These are phyloP conservation scores for Mycosphaerella arachidis DNA, from an alignment of 2,329 filamentous ascomycete species.

Conservation along the genomic window DNA sequence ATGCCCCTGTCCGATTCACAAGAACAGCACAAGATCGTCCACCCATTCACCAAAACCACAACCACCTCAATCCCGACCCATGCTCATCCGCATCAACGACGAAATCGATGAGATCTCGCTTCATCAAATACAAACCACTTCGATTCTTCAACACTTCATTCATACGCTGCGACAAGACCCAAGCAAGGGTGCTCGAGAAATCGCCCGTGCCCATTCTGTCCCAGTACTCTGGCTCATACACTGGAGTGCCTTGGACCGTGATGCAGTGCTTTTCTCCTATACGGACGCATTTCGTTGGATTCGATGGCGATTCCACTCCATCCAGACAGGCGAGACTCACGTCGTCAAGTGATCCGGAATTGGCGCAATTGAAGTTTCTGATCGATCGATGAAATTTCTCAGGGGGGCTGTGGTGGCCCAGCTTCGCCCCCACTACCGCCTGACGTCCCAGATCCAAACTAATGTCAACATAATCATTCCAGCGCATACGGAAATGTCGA, in stretches of 20 bases:
- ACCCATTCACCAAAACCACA: conserved; percentile 17
- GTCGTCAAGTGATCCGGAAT: background rate
- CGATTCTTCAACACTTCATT: background rate
- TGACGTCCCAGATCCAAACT: conserved; percentile 10
- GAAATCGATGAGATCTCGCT: conserved; percentile 8
- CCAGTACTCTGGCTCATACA: conserved; percentile 11
- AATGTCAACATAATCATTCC: conserved; percentile 19
- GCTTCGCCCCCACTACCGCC: background rate
- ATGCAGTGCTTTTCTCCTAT: conserved; percentile 4
- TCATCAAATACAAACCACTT: background rate
- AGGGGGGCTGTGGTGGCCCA: background rate
- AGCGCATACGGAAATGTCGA: conserved; percentile 14
- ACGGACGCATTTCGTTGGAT: conserved; percentile 2
- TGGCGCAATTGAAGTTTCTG: background rate
- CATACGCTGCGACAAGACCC: conserved; percentile 6
- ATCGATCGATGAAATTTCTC: background rate
- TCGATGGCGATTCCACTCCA: background rate
- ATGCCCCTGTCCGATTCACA: background rate
- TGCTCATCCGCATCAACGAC: conserved; percentile 11
- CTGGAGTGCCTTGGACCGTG: conserved; percentile 8
- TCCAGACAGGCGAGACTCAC: background rate
- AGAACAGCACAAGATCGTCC: background rate
- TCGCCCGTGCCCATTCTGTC: conserved; percentile 11
- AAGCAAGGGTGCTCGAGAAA: conserved; percentile 11
- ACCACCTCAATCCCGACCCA: conserved; percentile 15